A percentile compares a stretch with the other conserved stretches of the same genome.
phyloP scores from a whole-genome alignment of 148 eudicot species.

The Vaccinium darrowii region DNA sequence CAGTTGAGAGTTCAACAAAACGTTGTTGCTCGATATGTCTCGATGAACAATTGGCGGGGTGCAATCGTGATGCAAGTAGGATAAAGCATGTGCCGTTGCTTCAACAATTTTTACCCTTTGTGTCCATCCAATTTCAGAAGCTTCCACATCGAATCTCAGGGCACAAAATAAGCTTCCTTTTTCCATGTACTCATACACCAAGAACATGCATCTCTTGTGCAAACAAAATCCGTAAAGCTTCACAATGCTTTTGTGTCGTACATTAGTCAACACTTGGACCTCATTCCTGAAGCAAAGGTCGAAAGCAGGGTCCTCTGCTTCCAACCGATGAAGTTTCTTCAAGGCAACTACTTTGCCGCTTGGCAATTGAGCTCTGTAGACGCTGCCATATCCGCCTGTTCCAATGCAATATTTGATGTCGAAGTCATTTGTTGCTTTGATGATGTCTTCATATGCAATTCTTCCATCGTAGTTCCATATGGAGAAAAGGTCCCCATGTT shows the following conservation, averaged over 20 bases:
- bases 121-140: conserved; percentile 3
- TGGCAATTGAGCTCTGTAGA: conserved; percentile 16
- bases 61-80: conserved; percentile 20
- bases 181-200: conserved; percentile 21
- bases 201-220: conserved; percentile 13
- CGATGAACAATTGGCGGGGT: not conserved
- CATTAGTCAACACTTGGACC: conserved; percentile 11
- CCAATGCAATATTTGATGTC: conserved; percentile 27
- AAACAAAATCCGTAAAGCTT: conserved; percentile 15
- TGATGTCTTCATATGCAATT: conserved; percentile 31
- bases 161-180: not conserved
- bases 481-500: conserved; percentile 22
- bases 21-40: not conserved
- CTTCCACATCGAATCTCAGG: not conserved
- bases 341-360: conserved; percentile 17
- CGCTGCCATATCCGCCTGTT: conserved; percentile 25
- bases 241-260: conserved; percentile 27
- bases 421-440: conserved; percentile 24
- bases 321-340: conserved; percentile 21
- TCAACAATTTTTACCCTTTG: not conserved
- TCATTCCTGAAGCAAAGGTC: conserved; percentile 22
- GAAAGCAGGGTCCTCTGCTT: conserved; percentile 10
- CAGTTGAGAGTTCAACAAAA: too few species aligned
- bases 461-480: conserved; percentile 32
- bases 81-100: conserved; percentile 19